phyloP scores from a whole-genome alignment of 2,329 filamentous ascomycete species.

The Trichophyton simii region DNA sequence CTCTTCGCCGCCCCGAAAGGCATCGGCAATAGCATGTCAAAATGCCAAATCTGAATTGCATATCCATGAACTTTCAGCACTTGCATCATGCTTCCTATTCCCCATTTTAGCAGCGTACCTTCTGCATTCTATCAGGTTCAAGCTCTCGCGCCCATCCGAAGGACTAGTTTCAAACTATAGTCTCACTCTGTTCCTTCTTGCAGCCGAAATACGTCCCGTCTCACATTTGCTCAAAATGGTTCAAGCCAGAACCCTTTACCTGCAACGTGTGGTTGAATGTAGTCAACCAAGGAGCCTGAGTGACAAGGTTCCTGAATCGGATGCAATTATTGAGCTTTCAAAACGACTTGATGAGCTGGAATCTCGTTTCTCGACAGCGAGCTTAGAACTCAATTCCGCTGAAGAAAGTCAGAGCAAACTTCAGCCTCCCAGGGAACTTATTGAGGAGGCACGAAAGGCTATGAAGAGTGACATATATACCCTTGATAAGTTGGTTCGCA shows the following conservation, averaged over 20 bases:
- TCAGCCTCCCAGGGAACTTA: conserved; percentile 20
- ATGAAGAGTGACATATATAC: conserved; percentile 62
- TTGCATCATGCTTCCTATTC: conserved; percentile 65
- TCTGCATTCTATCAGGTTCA: conserved; percentile 65
- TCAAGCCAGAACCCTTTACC: conserved; percentile 62
- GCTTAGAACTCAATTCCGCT: not conserved
- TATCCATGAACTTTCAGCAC: conserved; percentile 59
- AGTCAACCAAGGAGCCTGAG: conserved; percentile 22
- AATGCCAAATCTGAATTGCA: conserved; percentile 53
- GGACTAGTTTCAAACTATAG: conserved; percentile 87
- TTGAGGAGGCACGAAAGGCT: not conserved
- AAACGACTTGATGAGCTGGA: conserved; percentile 61
- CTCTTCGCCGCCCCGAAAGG: conserved; percentile 5
- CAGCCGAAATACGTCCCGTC: conserved; percentile 71
- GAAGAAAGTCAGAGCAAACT: not conserved
- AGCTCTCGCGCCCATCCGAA: conserved; percentile 71
- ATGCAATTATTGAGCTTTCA: conserved; percentile 43
- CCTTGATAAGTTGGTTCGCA: conserved; percentile 72
- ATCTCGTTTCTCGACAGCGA: conserved; percentile 31
- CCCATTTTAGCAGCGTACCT: conserved; percentile 72
- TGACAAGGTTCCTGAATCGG: conserved; percentile 14
- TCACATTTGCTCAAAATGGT: conserved; percentile 72
- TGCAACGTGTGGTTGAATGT: conserved; percentile 56
- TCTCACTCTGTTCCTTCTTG: conserved; percentile 76
- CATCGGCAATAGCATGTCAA: conserved; percentile 15